phyloP scores from a whole-genome alignment of 208 protist species.

The Leishmania tropica region DNA sequence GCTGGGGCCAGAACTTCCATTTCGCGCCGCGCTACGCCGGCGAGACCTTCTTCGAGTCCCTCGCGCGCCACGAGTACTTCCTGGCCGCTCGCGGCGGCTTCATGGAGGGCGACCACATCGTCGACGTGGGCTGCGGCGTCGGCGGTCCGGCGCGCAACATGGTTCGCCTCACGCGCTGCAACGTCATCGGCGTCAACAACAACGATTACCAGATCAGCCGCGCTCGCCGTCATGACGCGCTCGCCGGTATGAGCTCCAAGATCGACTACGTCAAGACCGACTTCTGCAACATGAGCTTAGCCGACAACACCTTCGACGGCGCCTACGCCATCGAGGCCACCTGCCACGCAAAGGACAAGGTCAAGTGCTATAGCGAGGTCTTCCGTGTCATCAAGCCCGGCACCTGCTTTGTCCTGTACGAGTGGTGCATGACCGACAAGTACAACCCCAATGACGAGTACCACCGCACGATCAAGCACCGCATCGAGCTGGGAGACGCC shows the following conservation, averaged over 20 bases:
- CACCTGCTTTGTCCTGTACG: slow-evolving; percentile 93
- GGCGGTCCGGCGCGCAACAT: slow-evolving; percentile 96
- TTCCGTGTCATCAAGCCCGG: slow-evolving; percentile 95
- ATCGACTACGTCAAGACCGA: slow-evolving; percentile 92
- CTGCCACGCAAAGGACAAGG: slow-evolving; percentile 95
- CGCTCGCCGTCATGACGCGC: slow-evolving; percentile 76
- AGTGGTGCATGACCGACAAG: slow-evolving; percentile 96
- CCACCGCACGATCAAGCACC: slow-evolving; percentile 89
- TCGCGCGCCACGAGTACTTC: slow-evolving; percentile 96
- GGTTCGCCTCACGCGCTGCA: slow-evolving; percentile 93
- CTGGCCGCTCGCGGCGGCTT: slow-evolving; percentile 88
- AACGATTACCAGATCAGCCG: slow-evolving; percentile 97
- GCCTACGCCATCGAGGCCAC: slow-evolving; percentile 97
- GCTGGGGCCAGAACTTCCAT: slow-evolving; percentile 97
- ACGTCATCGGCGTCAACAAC: slow-evolving; percentile 97
- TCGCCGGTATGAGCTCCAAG: slow-evolving; percentile 64
- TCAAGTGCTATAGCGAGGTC: slow-evolving; percentile 93
- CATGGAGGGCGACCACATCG: slow-evolving; percentile 77
- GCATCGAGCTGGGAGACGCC: slow-evolving; percentile 96
- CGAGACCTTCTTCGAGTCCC: slow-evolving; percentile 93
- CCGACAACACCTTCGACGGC: slow-evolving; percentile 93
- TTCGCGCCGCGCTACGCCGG: slow-evolving; percentile 85
- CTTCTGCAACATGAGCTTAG: slow-evolving; percentile 93
- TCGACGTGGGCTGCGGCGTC: slow-evolving; percentile 97
- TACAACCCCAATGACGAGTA: slow-evolving; percentile 92